Evolutionary conservation across 2,329 filamentous ascomycete species (phyloP).

Genomic region (Trichoderma koningii): DNA sequence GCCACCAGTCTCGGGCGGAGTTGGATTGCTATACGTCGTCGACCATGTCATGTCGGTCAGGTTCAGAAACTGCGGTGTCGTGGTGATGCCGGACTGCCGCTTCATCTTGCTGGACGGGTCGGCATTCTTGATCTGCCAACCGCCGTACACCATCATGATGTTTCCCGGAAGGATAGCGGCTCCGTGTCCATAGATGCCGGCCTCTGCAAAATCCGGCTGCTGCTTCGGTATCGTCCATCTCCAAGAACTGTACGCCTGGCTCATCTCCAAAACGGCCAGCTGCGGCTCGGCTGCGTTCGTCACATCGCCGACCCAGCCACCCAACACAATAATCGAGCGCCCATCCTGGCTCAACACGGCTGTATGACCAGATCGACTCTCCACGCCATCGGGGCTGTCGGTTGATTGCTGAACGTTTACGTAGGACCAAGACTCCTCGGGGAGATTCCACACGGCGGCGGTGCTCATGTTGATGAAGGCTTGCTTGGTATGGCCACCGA

Average conservation of each 20-base stretch:
- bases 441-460: constrained; percentile 81
- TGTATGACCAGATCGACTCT: constrained; percentile 87
- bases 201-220: constrained; percentile 46
- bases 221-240: constrained; percentile 64
- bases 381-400: constrained; percentile 51
- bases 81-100: constrained; percentile 37
- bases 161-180: constrained; percentile 65
- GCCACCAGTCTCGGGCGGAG: constrained; percentile 14
- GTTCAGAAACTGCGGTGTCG: constrained; percentile 54
- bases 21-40: constrained; percentile 52
- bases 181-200: constrained; percentile 64
- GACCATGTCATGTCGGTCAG: constrained; percentile 59
- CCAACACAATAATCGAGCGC: constrained; percentile 73
- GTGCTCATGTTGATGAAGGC: constrained; percentile 96
- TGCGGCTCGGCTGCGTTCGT: constrained; percentile 77
- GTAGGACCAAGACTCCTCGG: constrained; percentile 85
- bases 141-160: constrained; percentile 68
- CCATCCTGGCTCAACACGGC: constrained; percentile 80
- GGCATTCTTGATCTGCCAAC: constrained; percentile 52
- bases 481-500: constrained; percentile 79
- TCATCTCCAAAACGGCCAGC: constrained; percentile 74
- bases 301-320: constrained; percentile 89
- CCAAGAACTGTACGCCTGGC: constrained; percentile 74
- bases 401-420: constrained; percentile 60
- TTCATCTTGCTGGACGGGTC: constrained; percentile 37